Evolutionary conservation across 1,284 basidiomycete genomes (phyloP).

Genomic region (Sparassis latifolia): DNA sequence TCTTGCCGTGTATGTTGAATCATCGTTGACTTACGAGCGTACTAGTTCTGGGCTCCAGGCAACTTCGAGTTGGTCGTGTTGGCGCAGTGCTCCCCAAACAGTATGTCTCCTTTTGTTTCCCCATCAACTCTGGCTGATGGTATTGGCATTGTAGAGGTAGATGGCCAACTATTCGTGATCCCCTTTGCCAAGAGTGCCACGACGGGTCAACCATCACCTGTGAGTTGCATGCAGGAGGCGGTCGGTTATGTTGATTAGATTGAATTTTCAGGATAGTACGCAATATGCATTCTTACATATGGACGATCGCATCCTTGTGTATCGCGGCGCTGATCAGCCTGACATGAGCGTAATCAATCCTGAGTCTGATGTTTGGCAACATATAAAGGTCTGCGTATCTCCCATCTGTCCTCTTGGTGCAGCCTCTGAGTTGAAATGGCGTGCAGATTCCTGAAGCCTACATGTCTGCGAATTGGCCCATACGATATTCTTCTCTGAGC

Average conservation of each 20-base stretch:
- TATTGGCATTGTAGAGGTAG: constrained; percentile 33
- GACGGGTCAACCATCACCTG: constrained; percentile 87
- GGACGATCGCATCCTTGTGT: constrained; percentile 93
- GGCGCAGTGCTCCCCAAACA: constrained; percentile 39
- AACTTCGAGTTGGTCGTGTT: constrained; percentile 83
- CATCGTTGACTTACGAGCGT: not conserved
- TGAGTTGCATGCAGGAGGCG: constrained; percentile 26
- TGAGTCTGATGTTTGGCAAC: constrained; percentile 98
- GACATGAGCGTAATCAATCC: constrained; percentile 98
- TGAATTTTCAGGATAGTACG: constrained; percentile 69
- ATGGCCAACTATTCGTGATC: constrained; percentile 76
- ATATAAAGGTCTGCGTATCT: constrained; percentile 55
- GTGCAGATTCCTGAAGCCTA: constrained; percentile 82
- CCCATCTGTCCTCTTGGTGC: not conserved
- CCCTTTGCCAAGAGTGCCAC: constrained; percentile 96
- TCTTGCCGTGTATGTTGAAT: not conserved
- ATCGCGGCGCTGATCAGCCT: constrained; percentile 94
- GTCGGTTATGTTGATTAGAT: not conserved
- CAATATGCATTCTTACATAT: constrained; percentile 93
- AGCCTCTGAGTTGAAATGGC: too few relatives aligned
- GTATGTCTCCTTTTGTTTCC: constrained; percentile 29
- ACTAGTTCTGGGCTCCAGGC: constrained; percentile 85
- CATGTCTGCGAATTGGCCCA: constrained; percentile 90
- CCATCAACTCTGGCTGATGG: not conserved
- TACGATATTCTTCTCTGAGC: constrained; percentile 89